Conservation (phyloP, 2,329 filamentous ascomycete species). For the Penicillium sp. region DNA sequence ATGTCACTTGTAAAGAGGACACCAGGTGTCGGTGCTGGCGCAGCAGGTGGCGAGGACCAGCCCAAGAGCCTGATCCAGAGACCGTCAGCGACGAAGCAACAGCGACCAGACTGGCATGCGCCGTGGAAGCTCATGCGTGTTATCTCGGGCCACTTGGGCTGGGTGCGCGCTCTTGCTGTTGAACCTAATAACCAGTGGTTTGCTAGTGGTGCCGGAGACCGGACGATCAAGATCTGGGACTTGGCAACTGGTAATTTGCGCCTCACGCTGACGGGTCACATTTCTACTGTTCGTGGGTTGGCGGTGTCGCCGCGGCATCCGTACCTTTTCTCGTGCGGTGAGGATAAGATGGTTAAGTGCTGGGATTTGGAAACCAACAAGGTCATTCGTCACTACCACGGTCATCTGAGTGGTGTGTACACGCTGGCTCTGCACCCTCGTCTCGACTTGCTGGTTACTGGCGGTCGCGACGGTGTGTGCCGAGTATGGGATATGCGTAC, state of each 20-base stretch:
- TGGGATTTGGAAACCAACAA: slow-evolving; percentile 99
- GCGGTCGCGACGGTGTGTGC: slow-evolving; percentile 89
- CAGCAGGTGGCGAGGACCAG: slow-evolving; percentile 45
- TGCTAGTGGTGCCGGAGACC: slow-evolving; percentile 88
- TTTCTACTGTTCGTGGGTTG: slow-evolving; percentile 87
- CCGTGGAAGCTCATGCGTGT: slow-evolving; percentile 99
- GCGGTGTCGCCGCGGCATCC: slow-evolving; percentile 92
- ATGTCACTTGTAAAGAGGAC: slow-evolving; percentile 56
- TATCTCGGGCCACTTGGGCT: slow-evolving; percentile 93
- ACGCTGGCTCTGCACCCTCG: slow-evolving; percentile 91
- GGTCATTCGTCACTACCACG: slow-evolving; percentile 96
- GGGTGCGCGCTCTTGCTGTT: slow-evolving; percentile 86
- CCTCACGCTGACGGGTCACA: slow-evolving; percentile 89
- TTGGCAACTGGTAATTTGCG: slow-evolving; percentile 81
- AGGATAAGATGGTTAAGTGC: slow-evolving; percentile 99
- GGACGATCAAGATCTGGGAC: slow-evolving; percentile 99
- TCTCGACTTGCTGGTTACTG: slow-evolving; percentile 90
- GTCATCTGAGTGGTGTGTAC: slow-evolving; percentile 94
- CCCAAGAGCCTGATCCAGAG: slow-evolving; percentile 64
- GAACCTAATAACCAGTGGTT: slow-evolving; percentile 99
- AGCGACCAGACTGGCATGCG: slow-evolving; percentile 91
- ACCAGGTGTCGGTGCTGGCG: slow-evolving; percentile 26
- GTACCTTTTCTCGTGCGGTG: slow-evolving; percentile 95
- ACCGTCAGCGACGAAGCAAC: slow-evolving; percentile 62
- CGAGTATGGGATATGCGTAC: slow-evolving; percentile 99